Conservation (phyloP, 805 yeast species). For the Vanderwaltozyma yarrowii region DNA sequence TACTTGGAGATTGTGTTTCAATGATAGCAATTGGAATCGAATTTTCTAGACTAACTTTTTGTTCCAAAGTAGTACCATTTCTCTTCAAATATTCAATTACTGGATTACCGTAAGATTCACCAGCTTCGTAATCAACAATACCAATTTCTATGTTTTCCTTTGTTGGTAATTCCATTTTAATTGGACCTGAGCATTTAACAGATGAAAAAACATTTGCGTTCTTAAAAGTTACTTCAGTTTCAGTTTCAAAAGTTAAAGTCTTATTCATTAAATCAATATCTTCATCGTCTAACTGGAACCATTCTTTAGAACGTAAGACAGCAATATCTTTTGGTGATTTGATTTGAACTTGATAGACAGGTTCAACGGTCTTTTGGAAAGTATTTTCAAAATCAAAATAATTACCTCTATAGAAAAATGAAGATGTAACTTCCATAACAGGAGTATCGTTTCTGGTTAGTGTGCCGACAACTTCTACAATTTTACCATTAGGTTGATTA, state of each 20-base stretch:
- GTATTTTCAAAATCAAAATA: slow-evolving; percentile 86
- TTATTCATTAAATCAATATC: slow-evolving; percentile 64
- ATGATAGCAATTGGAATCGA: slow-evolving; percentile 70
- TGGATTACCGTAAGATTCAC: slow-evolving; percentile 93
- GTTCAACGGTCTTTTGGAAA: slow-evolving; percentile 77
- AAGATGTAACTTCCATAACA: slow-evolving; percentile 88
- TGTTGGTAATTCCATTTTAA: slow-evolving; percentile 80
- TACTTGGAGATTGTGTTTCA: slow-evolving; percentile 72
- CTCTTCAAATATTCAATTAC: slow-evolving; percentile 88
- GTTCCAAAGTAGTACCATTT: slow-evolving; percentile 89
- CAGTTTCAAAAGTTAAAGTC: slow-evolving; percentile 80
- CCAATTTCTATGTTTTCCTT: slow-evolving; percentile 82
- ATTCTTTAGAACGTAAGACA: slow-evolving; percentile 87
- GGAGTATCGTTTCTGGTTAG: slow-evolving; percentile 65
- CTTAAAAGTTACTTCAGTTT: slow-evolving; percentile 75
- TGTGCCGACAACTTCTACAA: slow-evolving; percentile 91
- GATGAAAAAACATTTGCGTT: slow-evolving; percentile 64
- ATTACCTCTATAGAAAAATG: slow-evolving; percentile 92
- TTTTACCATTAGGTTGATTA: slow-evolving; percentile 87
- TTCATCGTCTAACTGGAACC: slow-evolving; percentile 80
- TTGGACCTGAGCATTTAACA: slow-evolving; percentile 77
- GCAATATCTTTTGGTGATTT: slow-evolving; percentile 82
- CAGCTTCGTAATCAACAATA: slow-evolving; percentile 77
- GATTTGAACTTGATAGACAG: slow-evolving; percentile 72
- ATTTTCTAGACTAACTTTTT: slow-evolving; percentile 83